These are phyloP conservation scores for Trypanosoma rangeli DNA, from an alignment of 208 protist species.

Conservation along the genomic window DNA sequence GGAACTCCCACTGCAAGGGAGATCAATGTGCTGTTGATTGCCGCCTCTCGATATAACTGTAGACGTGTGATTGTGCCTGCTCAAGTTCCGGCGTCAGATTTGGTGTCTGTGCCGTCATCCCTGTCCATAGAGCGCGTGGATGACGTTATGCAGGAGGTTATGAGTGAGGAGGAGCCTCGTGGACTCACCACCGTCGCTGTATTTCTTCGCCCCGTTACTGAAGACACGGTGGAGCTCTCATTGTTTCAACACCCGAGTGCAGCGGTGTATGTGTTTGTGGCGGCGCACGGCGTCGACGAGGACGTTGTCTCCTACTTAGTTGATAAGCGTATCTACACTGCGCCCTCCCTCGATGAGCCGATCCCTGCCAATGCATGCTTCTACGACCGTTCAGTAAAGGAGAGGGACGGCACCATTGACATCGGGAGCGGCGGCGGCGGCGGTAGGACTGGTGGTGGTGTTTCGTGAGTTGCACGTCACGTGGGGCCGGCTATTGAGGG, in stretches of 20 bases:
- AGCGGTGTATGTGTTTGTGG: slow-evolving; percentile 63
- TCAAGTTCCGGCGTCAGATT: slow-evolving; percentile 22
- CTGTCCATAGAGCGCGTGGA: slow-evolving; percentile 42
- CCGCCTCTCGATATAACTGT: slow-evolving; percentile 63
- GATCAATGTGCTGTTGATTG: slow-evolving; percentile 59
- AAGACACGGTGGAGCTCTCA: slow-evolving; percentile 40
- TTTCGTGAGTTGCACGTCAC: neutral
- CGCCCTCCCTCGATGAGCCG: slow-evolving; percentile 27
- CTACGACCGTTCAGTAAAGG: slow-evolving; percentile 73
- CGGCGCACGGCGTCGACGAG: slow-evolving; percentile 30
- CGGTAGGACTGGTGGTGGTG: neutral
- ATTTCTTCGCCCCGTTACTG: slow-evolving; percentile 27
- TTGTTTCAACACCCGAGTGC: slow-evolving; percentile 53
- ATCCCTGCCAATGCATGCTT: slow-evolving; percentile 71
- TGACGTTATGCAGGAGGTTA: slow-evolving; percentile 49
- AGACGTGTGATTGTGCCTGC: slow-evolving; percentile 53
- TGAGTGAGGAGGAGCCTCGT: slow-evolving; percentile 37
- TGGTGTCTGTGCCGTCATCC: slow-evolving; percentile 44
- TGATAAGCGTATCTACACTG: slow-evolving; percentile 32
- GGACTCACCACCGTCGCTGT: slow-evolving; percentile 54
- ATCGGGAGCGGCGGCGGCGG: neutral
- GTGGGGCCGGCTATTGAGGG: neutral
- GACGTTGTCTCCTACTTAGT: slow-evolving; percentile 31
- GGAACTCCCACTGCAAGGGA: slow-evolving; percentile 41
- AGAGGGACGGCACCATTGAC: slow-evolving; percentile 14